Evolutionary conservation across 2,329 filamentous ascomycete genomes (phyloP).

Genomic region (Cladosporium sp.): DNA sequence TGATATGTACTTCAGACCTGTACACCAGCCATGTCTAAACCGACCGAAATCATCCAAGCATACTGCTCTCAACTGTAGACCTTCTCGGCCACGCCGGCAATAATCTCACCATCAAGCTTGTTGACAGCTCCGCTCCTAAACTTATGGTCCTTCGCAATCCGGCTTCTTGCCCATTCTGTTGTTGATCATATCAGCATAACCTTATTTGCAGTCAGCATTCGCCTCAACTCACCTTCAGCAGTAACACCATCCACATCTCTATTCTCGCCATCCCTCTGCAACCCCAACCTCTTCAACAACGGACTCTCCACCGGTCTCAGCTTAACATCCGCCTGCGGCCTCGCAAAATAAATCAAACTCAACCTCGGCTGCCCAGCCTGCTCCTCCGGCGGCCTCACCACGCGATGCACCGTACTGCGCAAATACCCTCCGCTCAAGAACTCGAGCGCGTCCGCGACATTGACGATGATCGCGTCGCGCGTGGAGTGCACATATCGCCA

Average conservation of each 20-base stretch:
- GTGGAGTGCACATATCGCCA: constrained; percentile 45
- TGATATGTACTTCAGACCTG: background rate
- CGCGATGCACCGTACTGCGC: constrained; percentile 52
- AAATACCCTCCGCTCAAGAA: constrained; percentile 45
- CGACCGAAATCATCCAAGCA: background rate
- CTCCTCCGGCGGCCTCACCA: constrained; percentile 50
- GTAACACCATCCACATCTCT: constrained; percentile 37
- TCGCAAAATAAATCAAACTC: constrained; percentile 46
- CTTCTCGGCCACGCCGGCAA: background rate
- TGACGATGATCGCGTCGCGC: constrained; percentile 43
- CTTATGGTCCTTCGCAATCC: constrained; percentile 2
- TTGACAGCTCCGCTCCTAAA: background rate
- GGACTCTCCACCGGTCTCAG: constrained; percentile 47
- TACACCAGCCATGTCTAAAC: background rate
- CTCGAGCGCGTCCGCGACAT: constrained; percentile 43
- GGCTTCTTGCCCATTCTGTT: constrained; percentile 2
- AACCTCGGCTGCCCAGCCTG: constrained; percentile 47
- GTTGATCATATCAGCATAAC: constrained; percentile 34
- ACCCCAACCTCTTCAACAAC: constrained; percentile 36
- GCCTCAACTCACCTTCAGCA: constrained; percentile 30
- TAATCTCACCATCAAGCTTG: background rate
- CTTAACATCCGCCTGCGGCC: constrained; percentile 39
- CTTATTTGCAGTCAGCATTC: background rate
- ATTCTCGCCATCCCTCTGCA: constrained; percentile 39
- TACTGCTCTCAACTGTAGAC: background rate